phyloP scores from a whole-genome alignment of 2,329 filamentous ascomycete species.

The Bipolaris zeicola region DNA sequence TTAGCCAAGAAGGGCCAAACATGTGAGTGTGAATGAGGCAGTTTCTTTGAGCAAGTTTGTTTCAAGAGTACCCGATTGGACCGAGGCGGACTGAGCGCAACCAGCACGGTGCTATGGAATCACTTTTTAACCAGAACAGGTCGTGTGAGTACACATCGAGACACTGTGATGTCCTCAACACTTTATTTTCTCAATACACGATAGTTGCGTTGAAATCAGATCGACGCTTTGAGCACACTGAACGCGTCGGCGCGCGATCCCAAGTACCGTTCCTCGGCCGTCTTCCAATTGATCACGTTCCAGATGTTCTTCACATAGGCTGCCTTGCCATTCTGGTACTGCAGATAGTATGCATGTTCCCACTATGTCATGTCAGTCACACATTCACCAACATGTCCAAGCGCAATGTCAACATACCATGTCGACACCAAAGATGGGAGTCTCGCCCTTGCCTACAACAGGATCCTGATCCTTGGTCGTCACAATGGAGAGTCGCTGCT shows the following conservation, averaged over 20 bases:
- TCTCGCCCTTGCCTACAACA: slow-evolving; percentile 64
- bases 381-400: neutral
- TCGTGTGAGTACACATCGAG: too few relatives aligned
- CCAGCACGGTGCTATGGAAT: slow-evolving; percentile 31
- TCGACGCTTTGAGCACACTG: slow-evolving; percentile 46
- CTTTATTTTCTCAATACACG: neutral
- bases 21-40: slow-evolving; percentile 31
- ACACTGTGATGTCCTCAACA: neutral
- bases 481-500: slow-evolving; percentile 65
- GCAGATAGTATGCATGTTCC: slow-evolving; percentile 92
- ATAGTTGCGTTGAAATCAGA: slow-evolving; percentile 15
- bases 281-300: slow-evolving; percentile 80
- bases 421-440: slow-evolving; percentile 78
- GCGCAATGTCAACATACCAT: slow-evolving; percentile 56
- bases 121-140: too few relatives aligned
- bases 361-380: slow-evolving; percentile 52
- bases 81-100: slow-evolving; percentile 22
- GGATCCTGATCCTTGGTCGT: slow-evolving; percentile 90
- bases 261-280: slow-evolving; percentile 66
- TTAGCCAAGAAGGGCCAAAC: too few relatives aligned
- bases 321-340: slow-evolving; percentile 78
- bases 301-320: slow-evolving; percentile 78
- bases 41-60: slow-evolving; percentile 46
- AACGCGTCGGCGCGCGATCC: slow-evolving; percentile 51
- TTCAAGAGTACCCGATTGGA: slow-evolving; percentile 41